These are phyloP conservation scores for Macrolepiota albuminosa DNA, from an alignment of 768 basidiomycete genomes.

Conservation along the genomic window DNA sequence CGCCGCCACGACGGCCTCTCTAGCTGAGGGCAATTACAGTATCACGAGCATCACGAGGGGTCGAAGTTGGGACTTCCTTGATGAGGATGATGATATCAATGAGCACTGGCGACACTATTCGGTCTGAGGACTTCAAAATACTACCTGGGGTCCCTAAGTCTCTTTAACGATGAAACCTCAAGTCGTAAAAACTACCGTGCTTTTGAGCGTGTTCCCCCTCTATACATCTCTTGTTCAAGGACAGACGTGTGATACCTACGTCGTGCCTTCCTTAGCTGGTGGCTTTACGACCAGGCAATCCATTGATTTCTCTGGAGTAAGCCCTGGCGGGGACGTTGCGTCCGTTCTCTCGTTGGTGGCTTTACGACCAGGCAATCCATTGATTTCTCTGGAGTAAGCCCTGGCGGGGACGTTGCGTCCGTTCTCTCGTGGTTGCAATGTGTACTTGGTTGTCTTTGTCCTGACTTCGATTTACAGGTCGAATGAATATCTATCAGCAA, in stretches of 20 bases:
- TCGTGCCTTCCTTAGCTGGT: constrained; percentile 22
- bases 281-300: constrained; percentile 22
- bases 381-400: constrained; percentile 22
- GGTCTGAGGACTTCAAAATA: neutral
- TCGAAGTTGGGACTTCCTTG: neutral
- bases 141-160: neutral
- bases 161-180: neutral
- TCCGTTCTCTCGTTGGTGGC: constrained; percentile 25
- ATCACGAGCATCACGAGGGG: too few relatives aligned
- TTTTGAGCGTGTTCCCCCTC: neutral
- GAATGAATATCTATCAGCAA: constrained; percentile 24
- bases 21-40: too few relatives aligned
- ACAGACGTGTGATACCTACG: constrained; percentile 23
- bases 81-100: neutral
- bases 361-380: constrained; percentile 21
- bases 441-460: neutral
- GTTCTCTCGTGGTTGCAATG: constrained; percentile 18
- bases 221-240: constrained; percentile 1
- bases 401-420: constrained; percentile 17
- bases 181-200: neutral
- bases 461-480: constrained; percentile 9
- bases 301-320: constrained; percentile 23
- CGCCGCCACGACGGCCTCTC: too few relatives aligned
- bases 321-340: constrained; percentile 16
- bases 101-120: neutral